A percentile compares a stretch with the other conserved stretches of the same genome.
These are phyloP conservation scores for Trichoderma sp. DNA, from an alignment of 2,329 filamentous ascomycete species.

Conservation along the genomic window DNA sequence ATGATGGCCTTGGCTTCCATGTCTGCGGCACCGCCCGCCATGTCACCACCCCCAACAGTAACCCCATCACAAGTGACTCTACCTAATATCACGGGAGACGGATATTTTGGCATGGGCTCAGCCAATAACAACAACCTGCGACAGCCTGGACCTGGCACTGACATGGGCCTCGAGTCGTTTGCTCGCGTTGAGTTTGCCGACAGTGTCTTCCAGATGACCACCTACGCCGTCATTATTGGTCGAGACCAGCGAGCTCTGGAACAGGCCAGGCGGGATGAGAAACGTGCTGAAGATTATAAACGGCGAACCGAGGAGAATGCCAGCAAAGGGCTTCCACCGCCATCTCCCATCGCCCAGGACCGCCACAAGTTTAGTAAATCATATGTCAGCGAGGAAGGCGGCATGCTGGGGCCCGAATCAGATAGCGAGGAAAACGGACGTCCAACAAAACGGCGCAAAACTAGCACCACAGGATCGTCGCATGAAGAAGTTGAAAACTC, in stretches of 20 bases:
- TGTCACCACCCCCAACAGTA: conserved; percentile 50
- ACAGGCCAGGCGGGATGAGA: conserved; percentile 58
- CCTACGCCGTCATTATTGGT: conserved; percentile 71
- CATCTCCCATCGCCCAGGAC: conserved; percentile 55
- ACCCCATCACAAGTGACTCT: conserved; percentile 53
- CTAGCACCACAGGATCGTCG: conserved; percentile 49
- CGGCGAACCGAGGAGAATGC: conserved; percentile 53
- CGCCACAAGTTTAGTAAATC: conserved; percentile 63
- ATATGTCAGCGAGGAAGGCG: conserved; percentile 71
- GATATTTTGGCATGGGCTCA: conserved; percentile 37
- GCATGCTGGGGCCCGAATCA: conserved; percentile 67
- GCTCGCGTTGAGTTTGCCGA: conserved; percentile 71
- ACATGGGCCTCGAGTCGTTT: conserved; percentile 58
- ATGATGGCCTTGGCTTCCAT: conserved; percentile 52
- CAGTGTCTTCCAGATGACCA: conserved; percentile 79
- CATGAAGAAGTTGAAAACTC: conserved; percentile 49
- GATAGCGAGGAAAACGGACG: conserved; percentile 56
- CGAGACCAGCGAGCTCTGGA: conserved; percentile 66
- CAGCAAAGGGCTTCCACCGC: conserved; percentile 54
- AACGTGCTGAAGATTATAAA: conserved; percentile 50
- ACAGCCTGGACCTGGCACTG: conserved; percentile 40
- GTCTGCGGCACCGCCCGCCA: conserved; percentile 43
- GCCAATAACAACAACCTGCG: conserved; percentile 39
- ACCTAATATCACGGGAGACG: conserved; percentile 43
- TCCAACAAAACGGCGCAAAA: conserved; percentile 54